Base-by-base conservation (phyloP, 257 asterid species). In the Lavandula angustifolia region DNA sequence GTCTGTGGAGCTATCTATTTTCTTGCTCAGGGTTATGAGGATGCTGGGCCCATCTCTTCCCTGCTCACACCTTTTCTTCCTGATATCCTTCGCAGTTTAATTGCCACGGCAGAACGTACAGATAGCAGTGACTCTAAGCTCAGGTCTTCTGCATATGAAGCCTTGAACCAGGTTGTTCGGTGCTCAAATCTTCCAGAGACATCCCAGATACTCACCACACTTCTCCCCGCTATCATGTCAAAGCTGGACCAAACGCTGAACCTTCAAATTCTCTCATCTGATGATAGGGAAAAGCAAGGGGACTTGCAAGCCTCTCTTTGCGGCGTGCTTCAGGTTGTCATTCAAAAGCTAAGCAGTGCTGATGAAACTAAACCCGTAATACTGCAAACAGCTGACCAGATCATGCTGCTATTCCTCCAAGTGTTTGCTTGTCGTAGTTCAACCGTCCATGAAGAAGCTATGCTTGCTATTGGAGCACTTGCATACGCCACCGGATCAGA, bases 391-490 rank as follows among this genome's bases (percentile, higher is more conserved):
- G 91, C 95, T 54, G 95, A 87, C 51, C 94, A 81, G 63, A 85
- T 89, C 32, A 85, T 89, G 95, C 49, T 71, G 54, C 75, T 87
- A 44, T 87, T 89, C 83, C 87, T 89, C 17, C 81, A 79, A 31
- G 95, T 89, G 32, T 89, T 89, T 64, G 86, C 87, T 40, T 87
- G 97, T 67, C 91, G 85, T 49, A 83, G 95, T 65, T 81, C 92
- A 12, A 85, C 95, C 0, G 97, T 89, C 32, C 97, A 89, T 37
- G 95, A 89, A 71, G 97, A 89, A 73, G 95, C 97, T 41, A 89
- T 89, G 95, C 92, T 89, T 37, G 95, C 97, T 18, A 87, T 89
- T 63, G 97, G 97, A 22, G 86, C 97, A n/a, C 79, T 89, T 43
- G 97, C 95, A 29, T 81, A 85, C 53, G 92, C 88, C 51, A 73